phyloP scores from a whole-genome alignment of 2,329 filamentous ascomycete species.

The Penicillium fuscoglaucum region DNA sequence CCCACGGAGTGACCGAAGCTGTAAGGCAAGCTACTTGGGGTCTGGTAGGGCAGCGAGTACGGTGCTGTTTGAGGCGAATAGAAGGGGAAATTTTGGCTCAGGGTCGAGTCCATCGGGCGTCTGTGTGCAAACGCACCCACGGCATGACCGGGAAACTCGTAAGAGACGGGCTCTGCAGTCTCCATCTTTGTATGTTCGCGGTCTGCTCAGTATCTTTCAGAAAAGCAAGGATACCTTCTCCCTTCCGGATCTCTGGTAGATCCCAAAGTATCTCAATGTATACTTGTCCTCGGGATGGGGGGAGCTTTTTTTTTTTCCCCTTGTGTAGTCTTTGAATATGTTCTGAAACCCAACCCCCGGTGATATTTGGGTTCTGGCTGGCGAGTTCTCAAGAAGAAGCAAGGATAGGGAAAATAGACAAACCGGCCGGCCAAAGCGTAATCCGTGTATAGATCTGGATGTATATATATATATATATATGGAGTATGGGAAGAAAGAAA shows the following conservation, averaged over 20 bases:
- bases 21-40: slow-evolving; percentile 32
- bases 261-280: slow-evolving; percentile 8
- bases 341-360: neutral
- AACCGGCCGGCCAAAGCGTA: slow-evolving; percentile 12
- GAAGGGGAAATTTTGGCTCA: slow-evolving; percentile 38
- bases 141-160: slow-evolving; percentile 41
- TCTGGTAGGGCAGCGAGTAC: slow-evolving; percentile 41
- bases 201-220: neutral
- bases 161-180: slow-evolving; percentile 43
- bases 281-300: neutral
- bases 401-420: slow-evolving; percentile 14
- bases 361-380: slow-evolving; percentile 13
- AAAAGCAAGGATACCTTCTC: slow-evolving; percentile 5
- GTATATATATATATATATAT: slow-evolving; percentile 8
- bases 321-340: neutral
- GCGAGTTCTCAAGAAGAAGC: slow-evolving; percentile 10
- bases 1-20: slow-evolving; percentile 38
- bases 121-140: slow-evolving; percentile 39
- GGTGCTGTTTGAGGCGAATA: slow-evolving; percentile 38
- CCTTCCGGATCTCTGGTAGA: neutral
- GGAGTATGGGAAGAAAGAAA: neutral
- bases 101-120: slow-evolving; percentile 39
- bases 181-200: slow-evolving; percentile 35
- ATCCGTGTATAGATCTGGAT: slow-evolving; percentile 14
- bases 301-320: too few relatives aligned